Evolutionary conservation across 2,329 filamentous ascomycete species (phyloP), one percentile per base, ranked within the genome.

Genomic region (Myriosclerotinia scirpicola): DNA sequence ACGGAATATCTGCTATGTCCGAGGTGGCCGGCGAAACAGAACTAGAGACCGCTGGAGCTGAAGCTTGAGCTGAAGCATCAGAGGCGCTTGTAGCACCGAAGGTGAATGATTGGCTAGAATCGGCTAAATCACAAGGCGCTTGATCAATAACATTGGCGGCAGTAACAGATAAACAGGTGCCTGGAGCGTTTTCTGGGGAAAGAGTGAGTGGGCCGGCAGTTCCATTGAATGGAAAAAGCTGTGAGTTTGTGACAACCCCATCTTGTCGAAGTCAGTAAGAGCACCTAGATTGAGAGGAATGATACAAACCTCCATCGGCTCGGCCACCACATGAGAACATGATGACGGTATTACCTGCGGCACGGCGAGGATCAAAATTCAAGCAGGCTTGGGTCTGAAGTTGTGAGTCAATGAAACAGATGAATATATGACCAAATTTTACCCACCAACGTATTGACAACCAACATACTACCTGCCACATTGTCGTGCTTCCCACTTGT

Each of bases 351-450:
- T 83, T 81, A 14, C 83, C 83, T 2, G 79, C 77, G 0, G 78
- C 75, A 38, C 83, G 79, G 56, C 84, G 79, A 6, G 81, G 79
- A 70, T 87, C 85, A 69, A 85, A 85, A 75, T 85, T 87, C 69
- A 86, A 75, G 73, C 85, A 87, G 36, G 84, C 84, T 69, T 86
- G 79, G 0, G 84, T 87, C 76, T 79, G 61, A 5, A 42, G 1
- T 44, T 17, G 17, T 64, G 20, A 56, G 64, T 54, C 8, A 20
- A 30, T 15, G 61, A 50, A 36, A 59, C 1, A 44, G 6, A 52
- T 38, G 22, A 44, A 17, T n/a, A 60, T 26, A 48, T 17, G 7
- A 5, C 48, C 26, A 7, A 5, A 20, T 50, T 20, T n/a, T 11
- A 70, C 75, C 71, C 75, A 78, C 77, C 71, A 84, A 74, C 1